Conservation (phyloP, 257 asterid species). For the Przewalskia tangutica region DNA sequence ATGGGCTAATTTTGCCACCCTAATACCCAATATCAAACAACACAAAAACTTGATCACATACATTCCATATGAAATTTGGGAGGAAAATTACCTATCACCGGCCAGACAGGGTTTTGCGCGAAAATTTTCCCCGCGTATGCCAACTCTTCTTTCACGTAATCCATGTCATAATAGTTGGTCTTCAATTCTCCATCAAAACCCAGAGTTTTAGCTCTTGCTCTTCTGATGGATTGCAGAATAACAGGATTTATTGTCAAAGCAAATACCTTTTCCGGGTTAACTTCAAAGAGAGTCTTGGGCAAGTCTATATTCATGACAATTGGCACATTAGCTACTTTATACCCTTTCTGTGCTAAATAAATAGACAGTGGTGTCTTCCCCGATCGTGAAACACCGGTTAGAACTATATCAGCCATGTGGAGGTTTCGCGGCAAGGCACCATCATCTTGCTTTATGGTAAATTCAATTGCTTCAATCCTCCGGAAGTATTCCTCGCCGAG, state of each 20-base stretch:
- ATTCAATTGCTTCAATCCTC: slow-evolving; percentile 87
- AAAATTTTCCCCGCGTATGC: slow-evolving; percentile 62
- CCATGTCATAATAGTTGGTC: slow-evolving; percentile 70
- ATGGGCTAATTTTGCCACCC: too few relatives aligned
- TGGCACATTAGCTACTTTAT: slow-evolving; percentile 91
- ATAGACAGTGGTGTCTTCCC: slow-evolving; percentile 93
- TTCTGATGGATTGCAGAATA: slow-evolving; percentile 63
- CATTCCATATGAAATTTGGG: neutral
- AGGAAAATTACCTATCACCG: slow-evolving; percentile 71
- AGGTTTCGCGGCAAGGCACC: slow-evolving; percentile 79
- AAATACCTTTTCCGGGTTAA: slow-evolving; percentile 78
- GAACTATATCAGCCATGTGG: slow-evolving; percentile 64
- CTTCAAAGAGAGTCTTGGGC: slow-evolving; percentile 67
- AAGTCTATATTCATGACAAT: slow-evolving; percentile 57
- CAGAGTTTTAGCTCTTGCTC: slow-evolving; percentile 75
- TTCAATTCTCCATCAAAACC: slow-evolving; percentile 43
- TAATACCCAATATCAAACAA: neutral
- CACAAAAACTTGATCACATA: neutral
- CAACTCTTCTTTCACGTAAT: slow-evolving; percentile 52
- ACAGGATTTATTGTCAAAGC: slow-evolving; percentile 76
- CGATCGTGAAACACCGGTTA: slow-evolving; percentile 82
- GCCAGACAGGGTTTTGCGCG: slow-evolving; percentile 82
- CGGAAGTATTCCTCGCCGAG: slow-evolving; percentile 70
- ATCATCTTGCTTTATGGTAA: slow-evolving; percentile 94
- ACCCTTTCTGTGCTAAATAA: slow-evolving; percentile 89